These are phyloP conservation scores for Sutorius eximius DNA, from an alignment of 1,284 basidiomycete species.

Conservation along the genomic window DNA sequence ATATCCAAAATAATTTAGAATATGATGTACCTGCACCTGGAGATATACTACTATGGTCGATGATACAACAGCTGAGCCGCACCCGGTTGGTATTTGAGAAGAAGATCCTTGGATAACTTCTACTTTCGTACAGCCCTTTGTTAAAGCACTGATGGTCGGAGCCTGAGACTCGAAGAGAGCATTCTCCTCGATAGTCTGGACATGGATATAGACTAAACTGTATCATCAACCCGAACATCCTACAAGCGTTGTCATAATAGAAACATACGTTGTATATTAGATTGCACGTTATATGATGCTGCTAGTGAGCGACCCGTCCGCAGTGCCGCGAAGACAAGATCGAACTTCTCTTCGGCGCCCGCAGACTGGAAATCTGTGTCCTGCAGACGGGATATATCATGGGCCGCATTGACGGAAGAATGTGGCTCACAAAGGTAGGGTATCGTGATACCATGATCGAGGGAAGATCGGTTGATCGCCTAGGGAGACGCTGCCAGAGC, in stretches of 20 bases:
- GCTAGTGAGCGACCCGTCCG: constrained; percentile 84
- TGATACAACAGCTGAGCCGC: constrained; percentile 81
- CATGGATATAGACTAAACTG: constrained; percentile 74
- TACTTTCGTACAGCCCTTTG: constrained; percentile 84
- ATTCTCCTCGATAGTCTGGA: constrained; percentile 63
- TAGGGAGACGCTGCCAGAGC: constrained; percentile 94
- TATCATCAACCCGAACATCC: constrained; percentile 3
- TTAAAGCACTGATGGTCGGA: constrained; percentile 78
- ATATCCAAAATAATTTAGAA: neutral
- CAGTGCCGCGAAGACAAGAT: constrained; percentile 81
- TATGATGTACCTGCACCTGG: constrained; percentile 71
- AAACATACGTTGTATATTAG: constrained; percentile 76
- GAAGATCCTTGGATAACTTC: constrained; percentile 55
- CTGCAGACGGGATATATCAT: constrained; percentile 36
- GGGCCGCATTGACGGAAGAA: neutral
- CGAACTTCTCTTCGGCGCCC: constrained; percentile 83
- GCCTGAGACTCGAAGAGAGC: constrained; percentile 70
- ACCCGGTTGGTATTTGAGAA: constrained; percentile 81
- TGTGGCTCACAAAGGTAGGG: constrained; percentile 69
- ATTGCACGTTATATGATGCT: constrained; percentile 89
- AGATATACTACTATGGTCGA: constrained; percentile 77
- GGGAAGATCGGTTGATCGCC: constrained; percentile 77
- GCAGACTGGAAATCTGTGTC: constrained; percentile 65
- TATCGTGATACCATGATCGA: constrained; percentile 90
- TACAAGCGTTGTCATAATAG: neutral